These are phyloP conservation scores for Talaromyces sp. DNA, from an alignment of 2,329 filamentous ascomycete species.

Conservation along the genomic window DNA sequence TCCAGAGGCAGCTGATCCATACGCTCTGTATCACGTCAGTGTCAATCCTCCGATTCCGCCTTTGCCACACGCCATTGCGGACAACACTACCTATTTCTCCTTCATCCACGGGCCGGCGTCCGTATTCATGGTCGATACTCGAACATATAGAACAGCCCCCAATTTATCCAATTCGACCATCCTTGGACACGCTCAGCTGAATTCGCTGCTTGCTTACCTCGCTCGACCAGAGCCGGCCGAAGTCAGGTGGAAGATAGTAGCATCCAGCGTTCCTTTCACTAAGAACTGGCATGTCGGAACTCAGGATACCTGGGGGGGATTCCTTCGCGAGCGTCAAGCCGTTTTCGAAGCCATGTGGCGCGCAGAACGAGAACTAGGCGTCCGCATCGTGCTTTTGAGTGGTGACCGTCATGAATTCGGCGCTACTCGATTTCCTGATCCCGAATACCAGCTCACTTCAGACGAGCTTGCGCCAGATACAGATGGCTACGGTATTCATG, in stretches of 20 bases:
- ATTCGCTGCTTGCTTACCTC: slow-evolving; percentile 74
- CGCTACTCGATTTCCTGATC: slow-evolving; percentile 67
- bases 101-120: slow-evolving; percentile 86
- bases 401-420: slow-evolving; percentile 97
- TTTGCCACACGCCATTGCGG: slow-evolving; percentile 46
- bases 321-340: slow-evolving; percentile 69
- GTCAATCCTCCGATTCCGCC: slow-evolving; percentile 68
- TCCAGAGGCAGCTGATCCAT: slow-evolving; percentile 73
- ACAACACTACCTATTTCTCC: slow-evolving; percentile 73
- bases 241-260: slow-evolving; percentile 88
- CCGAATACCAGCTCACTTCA: slow-evolving; percentile 16
- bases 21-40: slow-evolving; percentile 75
- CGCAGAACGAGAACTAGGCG: slow-evolving; percentile 61
- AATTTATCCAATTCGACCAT: slow-evolving; percentile 66
- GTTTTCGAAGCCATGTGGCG: slow-evolving; percentile 93
- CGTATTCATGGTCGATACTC: slow-evolving; percentile 92
- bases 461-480: slow-evolving; percentile 15
- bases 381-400: slow-evolving; percentile 76
- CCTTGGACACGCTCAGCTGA: slow-evolving; percentile 73
- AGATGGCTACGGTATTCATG: slow-evolving; percentile 54
- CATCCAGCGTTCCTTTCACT: slow-evolving; percentile 88
- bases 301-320: slow-evolving; percentile 91
- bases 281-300: slow-evolving; percentile 93
- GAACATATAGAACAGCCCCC: slow-evolving; percentile 66
- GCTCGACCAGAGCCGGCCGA: slow-evolving; percentile 65